Evolutionary conservation across 2,329 filamentous ascomycete genomes (phyloP).

Genomic region (Dactylellina parvicollis): DNA sequence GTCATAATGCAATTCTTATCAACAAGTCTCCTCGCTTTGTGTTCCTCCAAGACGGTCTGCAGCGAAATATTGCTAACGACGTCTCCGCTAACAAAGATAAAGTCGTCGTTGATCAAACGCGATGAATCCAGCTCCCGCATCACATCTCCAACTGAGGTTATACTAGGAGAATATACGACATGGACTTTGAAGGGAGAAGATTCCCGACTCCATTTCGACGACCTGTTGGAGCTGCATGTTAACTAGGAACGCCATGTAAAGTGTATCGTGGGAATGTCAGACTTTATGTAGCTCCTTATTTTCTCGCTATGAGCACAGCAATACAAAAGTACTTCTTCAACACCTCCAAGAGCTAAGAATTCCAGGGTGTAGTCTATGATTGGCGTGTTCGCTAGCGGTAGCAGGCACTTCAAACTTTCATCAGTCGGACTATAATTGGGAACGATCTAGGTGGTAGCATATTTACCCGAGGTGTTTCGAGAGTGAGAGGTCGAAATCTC

Average conservation of each 20-base stretch:
- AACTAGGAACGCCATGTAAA: not conserved
- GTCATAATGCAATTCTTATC: constrained; percentile 99
- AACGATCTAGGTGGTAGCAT: constrained; percentile 18
- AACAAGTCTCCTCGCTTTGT: constrained; percentile 79
- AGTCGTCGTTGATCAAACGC: constrained; percentile 85
- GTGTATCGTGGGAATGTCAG: constrained; percentile 53
- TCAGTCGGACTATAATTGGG: not conserved
- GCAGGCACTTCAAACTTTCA: constrained; percentile 74
- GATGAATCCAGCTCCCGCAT: constrained; percentile 92
- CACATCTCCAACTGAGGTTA: constrained; percentile 88
- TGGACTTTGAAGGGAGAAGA: constrained; percentile 79
- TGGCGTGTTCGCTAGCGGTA: constrained; percentile 91
- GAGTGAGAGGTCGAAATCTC: constrained; percentile 85
- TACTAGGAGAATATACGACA: constrained; percentile 85
- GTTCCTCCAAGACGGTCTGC: constrained; percentile 78
- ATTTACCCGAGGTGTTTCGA: constrained; percentile 84
- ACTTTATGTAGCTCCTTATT: constrained; percentile 85
- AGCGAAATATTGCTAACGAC: constrained; percentile 88
- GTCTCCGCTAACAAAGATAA: constrained; percentile 91
- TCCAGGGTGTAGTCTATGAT: constrained; percentile 98
- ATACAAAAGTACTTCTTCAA: constrained; percentile 94
- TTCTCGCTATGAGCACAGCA: constrained; percentile 86
- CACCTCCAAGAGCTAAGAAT: constrained; percentile 91
- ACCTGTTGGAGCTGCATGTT: constrained; percentile 60
- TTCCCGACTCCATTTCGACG: constrained; percentile 76